A percentile compares a stretch with the other conserved stretches of the same genome.
These are phyloP conservation scores for Syzygium aromaticum DNA, from an alignment of 345 rosid genomes.

Conservation along the genomic window DNA sequence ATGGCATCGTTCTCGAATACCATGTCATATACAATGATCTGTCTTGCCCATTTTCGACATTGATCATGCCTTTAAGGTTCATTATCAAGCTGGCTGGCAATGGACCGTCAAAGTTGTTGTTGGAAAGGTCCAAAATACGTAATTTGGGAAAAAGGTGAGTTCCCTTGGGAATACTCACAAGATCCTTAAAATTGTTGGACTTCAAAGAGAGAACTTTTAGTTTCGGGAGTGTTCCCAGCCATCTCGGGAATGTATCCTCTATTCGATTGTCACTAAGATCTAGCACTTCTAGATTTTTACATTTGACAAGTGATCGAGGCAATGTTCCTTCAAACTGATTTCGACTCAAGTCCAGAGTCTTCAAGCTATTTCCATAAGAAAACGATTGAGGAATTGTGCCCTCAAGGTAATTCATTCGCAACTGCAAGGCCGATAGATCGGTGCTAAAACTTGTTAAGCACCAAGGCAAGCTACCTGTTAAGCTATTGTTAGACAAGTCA, in stretches of 20 bases:
- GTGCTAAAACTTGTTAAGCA: background rate
- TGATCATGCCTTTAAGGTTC: background rate
- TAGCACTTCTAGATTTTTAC: background rate
- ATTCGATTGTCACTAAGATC: background rate
- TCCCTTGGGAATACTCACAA: background rate
- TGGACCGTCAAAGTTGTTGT: background rate
- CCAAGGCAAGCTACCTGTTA: background rate
- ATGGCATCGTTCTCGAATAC: rapidly evolving
- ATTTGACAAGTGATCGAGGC: conserved; percentile 2
- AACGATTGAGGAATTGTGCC: conserved; percentile 2
- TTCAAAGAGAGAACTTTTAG: background rate
- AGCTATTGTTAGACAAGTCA: background rate
- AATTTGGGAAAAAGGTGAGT: background rate
- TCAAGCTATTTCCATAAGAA: background rate
- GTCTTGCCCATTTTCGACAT: background rate
- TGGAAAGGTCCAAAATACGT: background rate
- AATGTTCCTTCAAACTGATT: conserved; percentile 4
- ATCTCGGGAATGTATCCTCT: background rate
- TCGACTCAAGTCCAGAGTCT: background rate
- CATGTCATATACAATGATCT: background rate
- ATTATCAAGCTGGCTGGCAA: background rate
- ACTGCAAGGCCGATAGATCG: background rate
- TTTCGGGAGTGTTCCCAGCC: background rate
- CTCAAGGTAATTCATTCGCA: background rate
- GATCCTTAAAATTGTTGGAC: background rate